Percentiles rank a stretch among this genome's conserved stretches.
phyloP scores from a whole-genome alignment of 164 flowering plant species.

The Magnolia sinica region DNA sequence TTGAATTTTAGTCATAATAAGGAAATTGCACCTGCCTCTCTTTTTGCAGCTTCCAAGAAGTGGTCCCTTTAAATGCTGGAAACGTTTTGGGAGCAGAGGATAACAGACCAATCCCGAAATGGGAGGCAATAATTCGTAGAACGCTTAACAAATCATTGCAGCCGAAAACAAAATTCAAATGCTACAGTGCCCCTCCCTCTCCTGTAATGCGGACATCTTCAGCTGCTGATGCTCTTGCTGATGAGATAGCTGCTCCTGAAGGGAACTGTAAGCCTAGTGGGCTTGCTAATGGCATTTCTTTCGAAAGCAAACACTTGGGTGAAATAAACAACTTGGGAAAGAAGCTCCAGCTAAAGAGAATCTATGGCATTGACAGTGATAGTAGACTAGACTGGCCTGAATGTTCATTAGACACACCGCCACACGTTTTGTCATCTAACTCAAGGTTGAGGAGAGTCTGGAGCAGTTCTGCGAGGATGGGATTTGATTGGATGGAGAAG shows the following conservation, averaged over 20 bases:
- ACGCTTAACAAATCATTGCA: slow-evolving; percentile 66
- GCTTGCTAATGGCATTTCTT: slow-evolving; percentile 13
- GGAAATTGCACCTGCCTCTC: neutral
- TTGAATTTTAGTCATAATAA: neutral
- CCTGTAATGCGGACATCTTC: slow-evolving; percentile 69
- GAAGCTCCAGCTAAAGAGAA: slow-evolving; percentile 38
- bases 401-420: slow-evolving; percentile 46
- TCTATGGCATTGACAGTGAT: slow-evolving; percentile 44
- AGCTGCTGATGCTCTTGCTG: slow-evolving; percentile 59
- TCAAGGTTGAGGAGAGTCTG: slow-evolving; percentile 54
- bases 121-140: slow-evolving; percentile 87
- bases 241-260: slow-evolving; percentile 31
- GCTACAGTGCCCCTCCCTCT: slow-evolving; percentile 87
- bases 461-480: slow-evolving; percentile 68
- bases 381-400: slow-evolving; percentile 77
- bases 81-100: slow-evolving; percentile 54
- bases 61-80: slow-evolving; percentile 55
- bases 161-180: slow-evolving; percentile 56
- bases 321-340: slow-evolving; percentile 20
- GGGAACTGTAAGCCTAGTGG: slow-evolving; percentile 19
- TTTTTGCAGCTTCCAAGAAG: slow-evolving; percentile 62
- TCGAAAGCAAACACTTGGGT: slow-evolving; percentile 16
- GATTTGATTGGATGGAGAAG: slow-evolving; percentile 43
- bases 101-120: slow-evolving; percentile 71
- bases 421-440: slow-evolving; percentile 39